These are phyloP conservation scores for Coemansia sp. DNA, from an alignment of 192 early-diverging fungal species.

Conservation along the genomic window DNA sequence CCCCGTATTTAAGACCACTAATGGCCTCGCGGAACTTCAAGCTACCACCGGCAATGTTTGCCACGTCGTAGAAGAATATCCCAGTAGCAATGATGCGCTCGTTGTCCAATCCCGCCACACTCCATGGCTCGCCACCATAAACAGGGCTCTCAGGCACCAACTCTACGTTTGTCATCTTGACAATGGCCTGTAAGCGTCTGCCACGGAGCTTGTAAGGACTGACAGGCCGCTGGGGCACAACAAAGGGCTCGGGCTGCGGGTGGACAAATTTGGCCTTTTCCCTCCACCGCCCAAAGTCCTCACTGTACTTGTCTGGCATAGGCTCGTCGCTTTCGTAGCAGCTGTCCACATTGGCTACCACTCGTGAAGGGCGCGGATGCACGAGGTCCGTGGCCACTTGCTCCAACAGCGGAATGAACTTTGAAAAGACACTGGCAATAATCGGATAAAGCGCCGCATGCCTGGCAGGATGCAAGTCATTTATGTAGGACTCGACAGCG, in stretches of 20 bases:
- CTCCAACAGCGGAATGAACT: slow-evolving; percentile 67
- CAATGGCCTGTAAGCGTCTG: slow-evolving; percentile 30
- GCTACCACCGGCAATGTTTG: slow-evolving; percentile 56
- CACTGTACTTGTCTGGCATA: neutral
- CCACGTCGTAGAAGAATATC: slow-evolving; percentile 59
- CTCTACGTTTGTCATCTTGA: slow-evolving; percentile 61
- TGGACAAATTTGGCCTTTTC: slow-evolving; percentile 11
- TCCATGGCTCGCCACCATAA: slow-evolving; percentile 55
- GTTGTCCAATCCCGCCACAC: slow-evolving; percentile 61
- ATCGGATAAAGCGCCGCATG: slow-evolving; percentile 53
- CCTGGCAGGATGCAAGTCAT: slow-evolving; percentile 64
- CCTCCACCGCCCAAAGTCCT: neutral
- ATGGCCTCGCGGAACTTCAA: neutral
- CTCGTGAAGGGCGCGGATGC: neutral
- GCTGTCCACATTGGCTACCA: neutral
- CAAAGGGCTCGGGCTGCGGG: slow-evolving; percentile 42
- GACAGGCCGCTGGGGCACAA: slow-evolving; percentile 16
- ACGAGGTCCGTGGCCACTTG: slow-evolving; percentile 36
- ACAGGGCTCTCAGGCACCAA: slow-evolving; percentile 57
- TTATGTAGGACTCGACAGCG: slow-evolving; percentile 64
- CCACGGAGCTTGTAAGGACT: slow-evolving; percentile 32
- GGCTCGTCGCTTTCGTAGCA: neutral
- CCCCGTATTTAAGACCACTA: slow-evolving; percentile 46
- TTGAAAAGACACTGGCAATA: slow-evolving; percentile 53
- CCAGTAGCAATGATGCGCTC: slow-evolving; percentile 65